Evolutionary conservation across 208 protist species (phyloP).

Genomic region (Lotmaria passim): DNA sequence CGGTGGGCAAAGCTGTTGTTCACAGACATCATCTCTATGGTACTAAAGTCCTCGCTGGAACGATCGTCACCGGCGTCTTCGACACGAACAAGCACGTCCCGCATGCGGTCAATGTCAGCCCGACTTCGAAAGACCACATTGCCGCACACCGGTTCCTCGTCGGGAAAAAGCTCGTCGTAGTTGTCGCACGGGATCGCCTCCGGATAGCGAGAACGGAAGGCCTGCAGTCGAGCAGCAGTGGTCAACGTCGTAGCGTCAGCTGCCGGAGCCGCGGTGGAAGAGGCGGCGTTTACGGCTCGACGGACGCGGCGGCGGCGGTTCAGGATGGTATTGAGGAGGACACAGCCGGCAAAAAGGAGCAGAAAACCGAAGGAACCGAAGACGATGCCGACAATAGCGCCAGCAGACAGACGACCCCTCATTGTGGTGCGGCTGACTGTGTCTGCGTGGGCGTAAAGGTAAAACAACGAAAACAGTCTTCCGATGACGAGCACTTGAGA

Average conservation of each 20-base stretch:
- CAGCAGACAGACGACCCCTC: conserved; percentile 2
- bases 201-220: background rate
- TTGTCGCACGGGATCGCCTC: conserved; percentile 18
- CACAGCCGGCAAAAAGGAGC: background rate
- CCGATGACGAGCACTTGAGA: no score
- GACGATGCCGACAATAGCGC: conserved; percentile 14
- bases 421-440: no score
- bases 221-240: no score
- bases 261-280: no score
- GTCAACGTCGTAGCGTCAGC: no score
- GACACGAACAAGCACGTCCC: conserved; percentile 13
- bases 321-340: conserved; percentile 10
- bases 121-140: conserved; percentile 28
- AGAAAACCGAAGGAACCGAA: conserved; percentile 4
- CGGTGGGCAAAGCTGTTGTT: conserved; percentile 8
- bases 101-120: conserved; percentile 17
- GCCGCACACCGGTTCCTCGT: conserved; percentile 14
- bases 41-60: conserved; percentile 8
- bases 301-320: conserved; percentile 12
- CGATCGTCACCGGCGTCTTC: conserved; percentile 10
- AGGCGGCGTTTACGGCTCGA: background rate
- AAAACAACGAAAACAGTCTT: no score
- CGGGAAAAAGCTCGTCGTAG: conserved; percentile 15
- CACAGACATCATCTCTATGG: conserved; percentile 11
- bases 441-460: no score